These are phyloP conservation scores for Aphanocladium album DNA, from an alignment of 2,329 filamentous ascomycete species.

Conservation along the genomic window DNA sequence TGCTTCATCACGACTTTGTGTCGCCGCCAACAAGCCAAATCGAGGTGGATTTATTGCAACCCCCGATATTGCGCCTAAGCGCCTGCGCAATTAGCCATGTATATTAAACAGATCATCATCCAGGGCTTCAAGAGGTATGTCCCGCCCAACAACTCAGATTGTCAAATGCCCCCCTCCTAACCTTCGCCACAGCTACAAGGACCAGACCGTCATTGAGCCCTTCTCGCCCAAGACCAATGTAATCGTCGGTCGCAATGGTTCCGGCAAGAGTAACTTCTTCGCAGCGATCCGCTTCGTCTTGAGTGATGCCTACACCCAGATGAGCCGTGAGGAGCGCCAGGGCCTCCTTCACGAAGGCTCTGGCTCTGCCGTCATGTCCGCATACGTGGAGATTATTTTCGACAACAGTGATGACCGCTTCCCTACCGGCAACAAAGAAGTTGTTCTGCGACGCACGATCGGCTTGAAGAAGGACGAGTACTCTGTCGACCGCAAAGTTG, in stretches of 20 bases:
- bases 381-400: constrained; percentile 99
- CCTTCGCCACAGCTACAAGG: constrained; percentile 74
- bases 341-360: constrained; percentile 96
- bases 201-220: constrained; percentile 96
- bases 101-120: constrained; percentile 99
- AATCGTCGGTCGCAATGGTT: constrained; percentile 97
- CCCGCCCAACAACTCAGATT: not conserved
- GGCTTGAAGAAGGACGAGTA: constrained; percentile 98
- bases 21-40: constrained; percentile 6
- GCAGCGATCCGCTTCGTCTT: constrained; percentile 97
- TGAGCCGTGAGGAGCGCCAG: constrained; percentile 93
- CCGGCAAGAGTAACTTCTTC: constrained; percentile 99
- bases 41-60: constrained; percentile 1
- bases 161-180: constrained; percentile 19
- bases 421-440: constrained; percentile 84
- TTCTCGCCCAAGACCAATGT: constrained; percentile 98
- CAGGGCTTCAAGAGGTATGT: constrained; percentile 97
- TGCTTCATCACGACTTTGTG: constrained; percentile 5
- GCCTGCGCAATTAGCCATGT: constrained; percentile 58
- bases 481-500: constrained; percentile 93
- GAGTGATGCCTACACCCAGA: constrained; percentile 93
- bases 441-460: constrained; percentile 88
- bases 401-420: constrained; percentile 97
- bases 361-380: constrained; percentile 95
- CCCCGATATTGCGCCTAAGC: constrained; percentile 33